Evolutionary conservation across 176 grass and related monocot species (phyloP), one percentile per base, ranked within the genome.

Genomic region (Miscanthus lutarioriparius): DNA sequence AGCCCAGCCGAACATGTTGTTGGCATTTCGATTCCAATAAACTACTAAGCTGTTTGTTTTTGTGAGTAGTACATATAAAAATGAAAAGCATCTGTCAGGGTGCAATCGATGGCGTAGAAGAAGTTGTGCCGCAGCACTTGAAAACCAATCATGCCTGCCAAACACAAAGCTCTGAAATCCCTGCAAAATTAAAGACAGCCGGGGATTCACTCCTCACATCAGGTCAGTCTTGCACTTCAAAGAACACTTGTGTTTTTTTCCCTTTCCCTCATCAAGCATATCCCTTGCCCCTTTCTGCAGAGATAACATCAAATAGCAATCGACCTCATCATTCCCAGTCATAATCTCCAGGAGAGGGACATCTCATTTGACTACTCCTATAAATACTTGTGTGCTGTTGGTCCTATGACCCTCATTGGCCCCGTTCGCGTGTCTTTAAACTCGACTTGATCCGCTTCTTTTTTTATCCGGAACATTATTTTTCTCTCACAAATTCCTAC

Each of bases 341-440:
- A 86, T 86, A 59, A 86, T 90, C 88, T 54, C 78, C 72, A 38
- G 79, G 72, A 25, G 78, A 70, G 41, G 48, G 23, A 27, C 61
- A 4, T 36, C 11, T 54, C 71, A 81, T 78, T 86, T 78, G 83
- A 90, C 73, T 38, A 77, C 7, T 58, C 53, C 51, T 6, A 19
- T 5, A 1, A 4, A 4, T 35, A 37, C 6, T 37, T 37, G 36
- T 37, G 36, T 15, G 28, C 2, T 7, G 15, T 14, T 26, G 39
- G 53, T 56, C 53, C 53, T 27, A 26, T 63, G 22, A 43, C 10
- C 11, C 7, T 13, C 70, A 43, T 30, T 30, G 28, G 28, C 28
- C 28, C 28, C 28, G 28, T 30, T 30, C 28, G 28, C 28, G 28
- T 30, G 28, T 30, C 28, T 30, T 30, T 30, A 30, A 30, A 30